A percentile compares a stretch with the other conserved stretches of the same genome.
Evolutionary conservation across 495 filamentous ascomycete species (phyloP).

Genomic region (Entonaema liquescens): DNA sequence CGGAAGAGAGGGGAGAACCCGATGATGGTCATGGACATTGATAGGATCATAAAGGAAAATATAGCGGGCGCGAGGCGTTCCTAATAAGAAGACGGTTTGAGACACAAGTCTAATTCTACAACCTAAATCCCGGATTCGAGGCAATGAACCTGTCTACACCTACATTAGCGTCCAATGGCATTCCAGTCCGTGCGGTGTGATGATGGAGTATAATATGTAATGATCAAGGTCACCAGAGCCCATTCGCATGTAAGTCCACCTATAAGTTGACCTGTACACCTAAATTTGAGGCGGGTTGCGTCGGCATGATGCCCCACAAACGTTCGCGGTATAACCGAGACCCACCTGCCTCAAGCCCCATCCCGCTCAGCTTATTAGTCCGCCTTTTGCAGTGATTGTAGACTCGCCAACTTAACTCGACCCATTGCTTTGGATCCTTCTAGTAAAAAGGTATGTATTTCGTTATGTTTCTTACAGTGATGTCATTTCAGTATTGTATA

Average conservation of each 20-base stretch:
- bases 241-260: neutral
- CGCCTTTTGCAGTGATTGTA: slow-evolving; percentile 5
- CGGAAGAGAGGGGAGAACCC: slow-evolving; percentile 78
- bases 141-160: neutral
- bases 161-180: slow-evolving; percentile 12
- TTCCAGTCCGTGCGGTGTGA: slow-evolving; percentile 20
- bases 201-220: slow-evolving; percentile 8
- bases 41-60: slow-evolving; percentile 36
- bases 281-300: slow-evolving; percentile 33
- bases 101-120: slow-evolving; percentile 35
- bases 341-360: slow-evolving; percentile 22
- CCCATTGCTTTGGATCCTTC: neutral
- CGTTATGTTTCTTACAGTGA: neutral
- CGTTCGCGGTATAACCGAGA: slow-evolving; percentile 9
- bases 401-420: slow-evolving; percentile 5
- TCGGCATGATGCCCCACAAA: slow-evolving; percentile 22
- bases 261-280: neutral
- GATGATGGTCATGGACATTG: slow-evolving; percentile 81
- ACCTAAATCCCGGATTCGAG: slow-evolving; percentile 26
- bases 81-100: slow-evolving; percentile 28
- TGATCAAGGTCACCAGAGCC: slow-evolving; percentile 24
- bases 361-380: slow-evolving; percentile 21
- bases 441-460: slow-evolving; percentile 20
- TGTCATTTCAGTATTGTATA: neutral
- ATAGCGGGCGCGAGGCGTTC: slow-evolving; percentile 32